Base-by-base conservation (phyloP, 2,329 filamentous ascomycete species). In the Trichoderma oligosporum region DNA sequence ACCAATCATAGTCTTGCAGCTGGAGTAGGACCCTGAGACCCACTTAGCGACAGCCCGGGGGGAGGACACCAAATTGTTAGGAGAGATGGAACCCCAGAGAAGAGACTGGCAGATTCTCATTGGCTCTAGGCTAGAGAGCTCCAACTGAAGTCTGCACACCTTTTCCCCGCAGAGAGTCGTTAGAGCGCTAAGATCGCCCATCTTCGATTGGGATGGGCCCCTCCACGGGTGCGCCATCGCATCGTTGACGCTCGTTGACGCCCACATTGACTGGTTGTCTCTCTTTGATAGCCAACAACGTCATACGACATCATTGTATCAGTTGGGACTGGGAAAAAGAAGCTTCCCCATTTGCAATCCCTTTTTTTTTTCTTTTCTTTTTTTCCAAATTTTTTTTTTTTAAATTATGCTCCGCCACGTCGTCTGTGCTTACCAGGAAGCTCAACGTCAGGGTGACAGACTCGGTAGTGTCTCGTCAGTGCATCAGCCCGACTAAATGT, bases 401-500 rank as follows among this genome's bases (percentile, higher is more conserved):
- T n/a, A n/a, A n/a, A 41, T 63, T 58, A 66, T 11, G 53, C 49
- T 31, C 63, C 64, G 47, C 64, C 65, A 9, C 70, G 68, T 18
- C 72, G 67, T n/a, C 70, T 67, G 41, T 80, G 76, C 71, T 82
- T 82, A 64, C 89, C 87, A n/a, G 87, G 86, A 65, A 89, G 86
- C 61, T 92, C 88, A 56, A 93, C 82, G 61, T 96, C 90, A 0
- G 93, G 92, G 71, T 97, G 93, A 62, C 95, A 93, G 47, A 97
- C 92, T 33, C 91, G 85, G 81, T 96, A 95, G 70, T 99, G 94
- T 60, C 94, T 81, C 12, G 93, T 97, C 46, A 97, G 79, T 1
- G 94, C 94, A 76, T 99, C 94, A 62, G 93, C 94, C 58, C 94
- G 85, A 65, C 91, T 96, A 69, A 99, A 99, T 0, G 91, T 95